phyloP scores from a whole-genome alignment of 768 basidiomycete genomes.

The Boletus pseudo-olivaceus region DNA sequence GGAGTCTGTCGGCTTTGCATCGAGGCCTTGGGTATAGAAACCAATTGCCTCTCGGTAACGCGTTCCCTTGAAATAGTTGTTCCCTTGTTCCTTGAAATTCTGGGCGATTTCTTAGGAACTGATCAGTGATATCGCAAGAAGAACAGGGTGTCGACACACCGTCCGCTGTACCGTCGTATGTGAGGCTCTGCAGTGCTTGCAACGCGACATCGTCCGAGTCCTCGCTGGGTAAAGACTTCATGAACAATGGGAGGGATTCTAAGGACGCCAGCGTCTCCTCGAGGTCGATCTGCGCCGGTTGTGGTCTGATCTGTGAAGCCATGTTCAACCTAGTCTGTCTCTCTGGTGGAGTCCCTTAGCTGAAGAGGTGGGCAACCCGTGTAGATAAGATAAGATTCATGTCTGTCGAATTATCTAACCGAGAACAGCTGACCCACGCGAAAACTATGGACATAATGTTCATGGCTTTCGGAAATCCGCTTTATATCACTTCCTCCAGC shows the following conservation, averaged over 20 bases:
- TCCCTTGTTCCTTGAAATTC: slow-evolving; percentile 94
- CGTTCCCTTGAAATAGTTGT: slow-evolving; percentile 88
- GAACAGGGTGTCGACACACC: slow-evolving; percentile 52
- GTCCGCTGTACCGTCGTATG: slow-evolving; percentile 88
- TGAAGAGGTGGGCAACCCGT: not conserved
- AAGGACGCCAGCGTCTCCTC: slow-evolving; percentile 42
- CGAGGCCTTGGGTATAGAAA: slow-evolving; percentile 89
- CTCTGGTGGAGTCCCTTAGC: not conserved
- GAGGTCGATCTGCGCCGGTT: slow-evolving; percentile 17
- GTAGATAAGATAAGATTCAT: slow-evolving; percentile 22
- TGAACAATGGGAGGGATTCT: slow-evolving; percentile 84
- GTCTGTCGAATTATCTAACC: slow-evolving; percentile 8
- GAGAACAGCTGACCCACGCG: not conserved
- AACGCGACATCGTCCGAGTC: slow-evolving; percentile 59
- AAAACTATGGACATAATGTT: too few species aligned
- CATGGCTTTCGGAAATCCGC: not conserved
- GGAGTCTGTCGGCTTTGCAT: slow-evolving; percentile 71
- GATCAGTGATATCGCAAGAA: not conserved
- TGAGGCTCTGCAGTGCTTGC: slow-evolving; percentile 81
- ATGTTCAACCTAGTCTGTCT: slow-evolving; percentile 6
- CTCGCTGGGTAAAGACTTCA: slow-evolving; percentile 79
- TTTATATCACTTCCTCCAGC: not conserved
- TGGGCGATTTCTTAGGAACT: slow-evolving; percentile 68
- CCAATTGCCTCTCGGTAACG: slow-evolving; percentile 81
- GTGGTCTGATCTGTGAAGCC: slow-evolving; percentile 24